phyloP scores from a whole-genome alignment of 2,329 filamentous ascomycete species.

The Talaromyces rugulosus region DNA sequence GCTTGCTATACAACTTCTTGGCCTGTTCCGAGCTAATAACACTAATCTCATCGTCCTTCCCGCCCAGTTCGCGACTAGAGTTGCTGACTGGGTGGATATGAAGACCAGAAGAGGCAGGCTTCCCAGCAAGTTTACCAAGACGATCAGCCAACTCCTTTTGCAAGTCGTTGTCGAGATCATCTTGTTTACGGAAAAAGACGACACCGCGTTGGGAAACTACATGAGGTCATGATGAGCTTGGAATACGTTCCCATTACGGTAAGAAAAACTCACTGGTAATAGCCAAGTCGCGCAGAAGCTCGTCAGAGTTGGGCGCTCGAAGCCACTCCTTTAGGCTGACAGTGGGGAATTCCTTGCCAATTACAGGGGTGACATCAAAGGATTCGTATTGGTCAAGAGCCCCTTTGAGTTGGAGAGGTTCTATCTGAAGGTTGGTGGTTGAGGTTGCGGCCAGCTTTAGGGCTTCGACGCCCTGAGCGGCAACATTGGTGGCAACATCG shows the following conservation, averaged over 20 bases:
- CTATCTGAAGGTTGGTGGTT: neutral
- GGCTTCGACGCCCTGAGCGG: neutral
- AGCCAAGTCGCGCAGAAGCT: constrained; percentile 31
- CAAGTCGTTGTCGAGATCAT: constrained; percentile 6
- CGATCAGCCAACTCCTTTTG: constrained; percentile 40
- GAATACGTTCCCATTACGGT: neutral
- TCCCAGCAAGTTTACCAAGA: constrained; percentile 45
- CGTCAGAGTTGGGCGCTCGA: constrained; percentile 30
- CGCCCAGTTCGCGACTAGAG: constrained; percentile 44
- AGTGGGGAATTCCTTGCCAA: constrained; percentile 44
- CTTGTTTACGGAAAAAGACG: constrained; percentile 15
- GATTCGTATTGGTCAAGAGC: constrained; percentile 41
- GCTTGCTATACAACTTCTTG: constrained; percentile 46
- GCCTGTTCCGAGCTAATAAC: constrained; percentile 43
- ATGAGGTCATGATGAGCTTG: neutral
- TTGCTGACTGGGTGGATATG: constrained; percentile 49
- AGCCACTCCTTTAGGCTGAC: constrained; percentile 48
- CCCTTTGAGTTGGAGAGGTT: constrained; percentile 37
- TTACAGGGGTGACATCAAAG: constrained; percentile 49
- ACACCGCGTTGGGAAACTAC: constrained; percentile 41
- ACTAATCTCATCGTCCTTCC: constrained; percentile 47
- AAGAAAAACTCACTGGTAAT: constrained; percentile 23
- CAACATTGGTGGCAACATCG: neutral
- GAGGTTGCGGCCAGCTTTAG: neutral
- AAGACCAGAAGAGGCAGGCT: constrained; percentile 42